Conservation (phyloP, 2,329 filamentous ascomycete species). For the Hortaea sp. region DNA sequence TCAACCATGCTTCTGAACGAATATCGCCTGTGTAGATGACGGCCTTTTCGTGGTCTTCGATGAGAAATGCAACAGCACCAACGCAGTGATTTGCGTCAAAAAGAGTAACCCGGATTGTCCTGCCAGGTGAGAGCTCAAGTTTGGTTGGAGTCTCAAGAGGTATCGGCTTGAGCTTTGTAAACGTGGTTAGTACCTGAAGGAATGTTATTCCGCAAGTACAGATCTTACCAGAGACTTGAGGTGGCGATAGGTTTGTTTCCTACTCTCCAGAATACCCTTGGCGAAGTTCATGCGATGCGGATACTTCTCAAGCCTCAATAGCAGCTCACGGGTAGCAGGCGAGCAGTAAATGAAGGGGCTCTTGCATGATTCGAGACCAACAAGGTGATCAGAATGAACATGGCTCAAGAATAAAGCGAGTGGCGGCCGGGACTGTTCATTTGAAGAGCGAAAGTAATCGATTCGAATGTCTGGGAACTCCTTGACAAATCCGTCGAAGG, state of each 20-base stretch:
- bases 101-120: conserved; percentile 67
- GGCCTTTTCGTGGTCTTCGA: conserved; percentile 62
- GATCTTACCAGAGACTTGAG: conserved; percentile 47
- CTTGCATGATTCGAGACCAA: conserved; percentile 64
- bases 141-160: conserved; percentile 69
- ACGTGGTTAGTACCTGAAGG: too few species aligned
- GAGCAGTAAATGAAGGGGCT: conserved; percentile 89
- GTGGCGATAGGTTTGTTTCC: conserved; percentile 66
- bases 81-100: conserved; percentile 89
- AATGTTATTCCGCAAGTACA: too few species aligned
- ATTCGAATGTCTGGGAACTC: conserved; percentile 78
- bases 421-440: background rate
- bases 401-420: conserved; percentile 78
- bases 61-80: conserved; percentile 85
- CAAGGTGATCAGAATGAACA: conserved; percentile 82
- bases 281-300: conserved; percentile 73
- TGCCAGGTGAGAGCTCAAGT: conserved; percentile 62
- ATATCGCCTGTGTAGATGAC: conserved; percentile 86
- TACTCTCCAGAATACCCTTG: conserved; percentile 64
- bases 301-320: conserved; percentile 70
- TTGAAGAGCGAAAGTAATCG: conserved; percentile 59
- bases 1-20: conserved; percentile 77
- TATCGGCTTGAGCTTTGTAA: conserved; percentile 54
- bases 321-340: conserved; percentile 65
- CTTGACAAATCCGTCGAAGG: conserved; percentile 59